Percentiles rank a stretch among this genome's conserved stretches.
These are phyloP conservation scores for Chaetomiaceae sp. DNA, from an alignment of 2,329 filamentous ascomycete genomes.

Conservation along the genomic window DNA sequence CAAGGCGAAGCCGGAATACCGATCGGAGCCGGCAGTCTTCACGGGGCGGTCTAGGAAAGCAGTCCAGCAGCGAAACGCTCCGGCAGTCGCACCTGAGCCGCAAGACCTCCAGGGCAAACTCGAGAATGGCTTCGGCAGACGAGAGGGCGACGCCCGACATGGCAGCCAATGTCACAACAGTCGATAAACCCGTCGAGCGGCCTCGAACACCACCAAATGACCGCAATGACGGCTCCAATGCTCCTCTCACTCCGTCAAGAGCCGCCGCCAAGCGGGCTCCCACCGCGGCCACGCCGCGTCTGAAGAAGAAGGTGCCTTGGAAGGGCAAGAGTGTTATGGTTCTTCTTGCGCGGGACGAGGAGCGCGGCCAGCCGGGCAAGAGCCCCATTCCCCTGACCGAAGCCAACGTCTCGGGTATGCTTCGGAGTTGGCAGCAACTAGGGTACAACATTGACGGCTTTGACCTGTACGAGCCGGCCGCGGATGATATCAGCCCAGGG, in stretches of 20 bases:
- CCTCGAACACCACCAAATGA: constrained; percentile 32
- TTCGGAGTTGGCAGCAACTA: constrained; percentile 61
- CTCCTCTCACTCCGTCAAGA: constrained; percentile 27
- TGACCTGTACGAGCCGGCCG: constrained; percentile 52
- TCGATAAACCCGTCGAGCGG: constrained; percentile 17
- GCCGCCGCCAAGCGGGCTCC: constrained; percentile 36
- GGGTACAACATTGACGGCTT: constrained; percentile 68
- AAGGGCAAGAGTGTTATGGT: constrained; percentile 71
- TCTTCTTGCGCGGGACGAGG: constrained; percentile 62
- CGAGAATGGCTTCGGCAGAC: constrained; percentile 27
- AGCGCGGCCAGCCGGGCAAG: constrained; percentile 55
- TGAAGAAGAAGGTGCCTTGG: constrained; percentile 71
- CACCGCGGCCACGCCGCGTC: constrained; percentile 45
- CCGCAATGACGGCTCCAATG: constrained; percentile 25
- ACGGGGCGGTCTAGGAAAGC: constrained; percentile 40
- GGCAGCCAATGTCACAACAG: constrained; percentile 13
- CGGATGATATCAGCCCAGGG: constrained; percentile 35
- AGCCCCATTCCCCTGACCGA: constrained; percentile 51
- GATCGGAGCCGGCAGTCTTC: constrained; percentile 25
- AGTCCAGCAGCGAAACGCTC: constrained; percentile 55
- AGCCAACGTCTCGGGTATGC: constrained; percentile 56
- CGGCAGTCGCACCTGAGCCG: constrained; percentile 35
- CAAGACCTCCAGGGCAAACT: constrained; percentile 13
- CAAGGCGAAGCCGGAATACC: constrained; percentile 33
- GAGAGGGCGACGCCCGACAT: constrained; percentile 20